A percentile compares a stretch with the other conserved stretches of the same genome.
These are phyloP conservation scores for Dipodascus geniculatus DNA, from an alignment of 805 yeast genomes.

Conservation along the genomic window DNA sequence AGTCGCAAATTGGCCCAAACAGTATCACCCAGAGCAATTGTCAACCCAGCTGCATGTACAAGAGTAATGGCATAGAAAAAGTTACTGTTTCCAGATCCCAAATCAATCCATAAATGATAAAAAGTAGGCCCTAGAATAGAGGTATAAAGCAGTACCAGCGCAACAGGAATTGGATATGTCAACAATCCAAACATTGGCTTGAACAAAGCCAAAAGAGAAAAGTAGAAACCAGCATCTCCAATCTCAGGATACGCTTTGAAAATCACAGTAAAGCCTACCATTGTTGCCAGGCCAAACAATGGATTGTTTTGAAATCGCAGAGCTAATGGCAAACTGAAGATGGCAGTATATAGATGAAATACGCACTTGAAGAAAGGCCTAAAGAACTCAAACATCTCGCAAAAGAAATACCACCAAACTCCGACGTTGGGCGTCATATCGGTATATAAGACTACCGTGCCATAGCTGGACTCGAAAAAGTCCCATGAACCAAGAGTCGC, in stretches of 20 bases:
- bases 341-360: slow-evolving; percentile 62
- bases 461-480: slow-evolving; percentile 45
- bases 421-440: slow-evolving; percentile 87
- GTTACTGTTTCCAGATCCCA: slow-evolving; percentile 92
- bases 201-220: slow-evolving; percentile 38
- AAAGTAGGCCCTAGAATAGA: slow-evolving; percentile 74
- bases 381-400: slow-evolving; percentile 88
- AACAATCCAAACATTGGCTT: slow-evolving; percentile 31
- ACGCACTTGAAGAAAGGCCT: slow-evolving; percentile 71
- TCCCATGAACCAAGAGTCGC: slow-evolving; percentile 22
- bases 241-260: slow-evolving; percentile 80
- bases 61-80: slow-evolving; percentile 91
- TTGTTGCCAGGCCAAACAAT: slow-evolving; percentile 39
- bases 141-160: slow-evolving; percentile 43
- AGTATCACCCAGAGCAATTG: slow-evolving; percentile 59
- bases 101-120: slow-evolving; percentile 86
- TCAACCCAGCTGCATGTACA: slow-evolving; percentile 61
- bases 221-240: slow-evolving; percentile 56
- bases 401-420: slow-evolving; percentile 97
- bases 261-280: slow-evolving; percentile 44
- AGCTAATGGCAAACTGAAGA: slow-evolving; percentile 64
- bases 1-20: slow-evolving; percentile 66
- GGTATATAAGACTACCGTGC: slow-evolving; percentile 24
- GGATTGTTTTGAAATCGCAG: slow-evolving; percentile 51
- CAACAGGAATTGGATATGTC: slow-evolving; percentile 37